Conservation (phyloP, 371 early-diverging fungal species). For the Funneliformis caledonium region DNA sequence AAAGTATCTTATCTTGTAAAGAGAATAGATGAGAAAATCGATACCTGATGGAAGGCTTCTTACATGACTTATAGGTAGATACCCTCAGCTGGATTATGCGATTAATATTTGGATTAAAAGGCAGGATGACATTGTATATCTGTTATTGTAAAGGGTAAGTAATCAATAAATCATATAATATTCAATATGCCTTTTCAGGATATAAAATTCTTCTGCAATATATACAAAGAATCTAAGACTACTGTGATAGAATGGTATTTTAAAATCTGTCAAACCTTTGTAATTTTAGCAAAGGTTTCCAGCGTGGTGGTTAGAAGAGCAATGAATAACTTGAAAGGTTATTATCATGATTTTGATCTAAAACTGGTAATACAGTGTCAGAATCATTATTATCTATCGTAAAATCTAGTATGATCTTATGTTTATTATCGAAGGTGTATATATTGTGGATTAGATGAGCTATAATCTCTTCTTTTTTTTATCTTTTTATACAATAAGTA, state of each 20-base stretch:
- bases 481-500: too few relatives aligned
- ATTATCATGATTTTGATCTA: too few relatives aligned
- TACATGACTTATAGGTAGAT: not conserved
- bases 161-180: not conserved
- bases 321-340: too few relatives aligned
- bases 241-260: constrained; percentile 10
- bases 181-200: not conserved
- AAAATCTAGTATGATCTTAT: not conserved
- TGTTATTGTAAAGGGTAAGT: not conserved
- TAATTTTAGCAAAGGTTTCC: not conserved
- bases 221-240: not conserved
- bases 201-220: constrained; percentile 16
- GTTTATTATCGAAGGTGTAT: not conserved
- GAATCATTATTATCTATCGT: not conserved
- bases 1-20: not conserved
- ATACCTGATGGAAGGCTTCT: not conserved
- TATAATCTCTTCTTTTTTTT: too few relatives aligned
- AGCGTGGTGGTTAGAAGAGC: not conserved
- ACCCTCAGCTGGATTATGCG: not conserved
- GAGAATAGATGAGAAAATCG: not conserved
- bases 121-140: not conserved
- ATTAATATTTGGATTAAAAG: not conserved
- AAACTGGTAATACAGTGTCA: not conserved
- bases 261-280: constrained; percentile 4
- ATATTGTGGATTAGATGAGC: not conserved